Evolutionary conservation across 164 flowering plant genomes (phyloP), one percentile per base, ranked within the genome.

Genomic region (Stephania cephalantha): DNA sequence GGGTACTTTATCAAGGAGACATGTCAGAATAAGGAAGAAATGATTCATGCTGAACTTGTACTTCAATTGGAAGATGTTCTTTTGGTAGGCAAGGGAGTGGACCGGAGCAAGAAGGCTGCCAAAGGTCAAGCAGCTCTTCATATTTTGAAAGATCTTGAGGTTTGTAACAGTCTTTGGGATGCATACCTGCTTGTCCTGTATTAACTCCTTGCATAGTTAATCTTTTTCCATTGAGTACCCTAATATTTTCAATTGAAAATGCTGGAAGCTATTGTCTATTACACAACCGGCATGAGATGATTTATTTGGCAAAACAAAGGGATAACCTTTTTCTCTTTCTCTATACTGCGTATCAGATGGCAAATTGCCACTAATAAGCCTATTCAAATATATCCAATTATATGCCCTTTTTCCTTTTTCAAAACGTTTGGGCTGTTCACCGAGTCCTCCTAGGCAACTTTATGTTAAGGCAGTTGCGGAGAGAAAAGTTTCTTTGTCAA

Each of bases 111-210:
- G 78, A 92, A 91, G 82, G 78, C 74, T 52, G 97, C 98, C 18
- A 91, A 81, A 82, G 95, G 89, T 70, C 84, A 85, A 78, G 99
- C 99, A 18, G 92, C 99, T 73, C 78, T 75, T 69, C 79, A 70
- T 68, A 77, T 95, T 70, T 80, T 95, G 82, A 86, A 84, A 70
- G 77, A 89, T 61, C 85, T 94, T 61, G 86, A 92, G 98, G 98
- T 95, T 73, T 77, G 86, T 69, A 15, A 42, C 77, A 63, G 50
- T 31, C 58, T 68, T 45, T 18, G 61, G 11, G 68, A 44, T 65
- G 17, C 72, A 8, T 67, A 48, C 70, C 31, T 70, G 42, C 9
- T 63, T 9, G 53, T 61, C 13, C 58, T 70, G 25, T 55, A 6
- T 64, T 73, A 17, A 50, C 50, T 69, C 12, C 25, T n/a, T 29